These are phyloP conservation scores for Capsella rubella DNA, from an alignment of 441 rosid genomes.

Conservation along the genomic window DNA sequence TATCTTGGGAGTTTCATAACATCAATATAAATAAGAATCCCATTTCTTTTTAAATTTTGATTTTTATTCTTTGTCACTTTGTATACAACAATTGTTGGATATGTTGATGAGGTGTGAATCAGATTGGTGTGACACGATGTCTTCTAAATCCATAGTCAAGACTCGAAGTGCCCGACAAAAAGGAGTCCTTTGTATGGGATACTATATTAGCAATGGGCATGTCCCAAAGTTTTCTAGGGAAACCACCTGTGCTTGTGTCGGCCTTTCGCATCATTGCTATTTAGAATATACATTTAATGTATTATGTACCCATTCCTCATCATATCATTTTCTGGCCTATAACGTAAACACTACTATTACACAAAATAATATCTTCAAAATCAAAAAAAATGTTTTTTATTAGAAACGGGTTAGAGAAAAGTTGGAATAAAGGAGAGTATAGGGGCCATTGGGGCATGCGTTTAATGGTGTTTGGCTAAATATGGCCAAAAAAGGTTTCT, in stretches of 20 bases:
- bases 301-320: conserved; percentile 21
- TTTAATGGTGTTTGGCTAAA: conserved; percentile 30
- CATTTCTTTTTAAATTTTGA: not conserved
- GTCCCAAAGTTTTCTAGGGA: conserved; percentile 11
- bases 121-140: not conserved
- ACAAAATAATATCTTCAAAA: not conserved
- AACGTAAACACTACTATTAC: not conserved
- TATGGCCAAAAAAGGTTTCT: conserved; percentile 33
- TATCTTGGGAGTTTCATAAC: not conserved
- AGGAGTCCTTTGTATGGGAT: conserved; percentile 19
- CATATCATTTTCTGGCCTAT: conserved; percentile 20
- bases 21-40: not conserved
- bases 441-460: not conserved
- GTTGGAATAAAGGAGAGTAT: not conserved
- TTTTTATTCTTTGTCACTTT: not conserved
- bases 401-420: not conserved
- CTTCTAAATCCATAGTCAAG: conserved; percentile 4
- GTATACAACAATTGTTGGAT: not conserved
- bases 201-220: conserved; percentile 19
- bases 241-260: conserved; percentile 19
- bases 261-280: conserved; percentile 20
- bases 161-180: conserved; percentile 30
- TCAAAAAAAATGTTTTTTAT: not conserved
- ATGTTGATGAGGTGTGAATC: not conserved
- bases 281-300: conserved; percentile 1